Evolutionary conservation across 352 stramenopile genomes (phyloP).

Genomic region (Globisporangium nagaii): DNA sequence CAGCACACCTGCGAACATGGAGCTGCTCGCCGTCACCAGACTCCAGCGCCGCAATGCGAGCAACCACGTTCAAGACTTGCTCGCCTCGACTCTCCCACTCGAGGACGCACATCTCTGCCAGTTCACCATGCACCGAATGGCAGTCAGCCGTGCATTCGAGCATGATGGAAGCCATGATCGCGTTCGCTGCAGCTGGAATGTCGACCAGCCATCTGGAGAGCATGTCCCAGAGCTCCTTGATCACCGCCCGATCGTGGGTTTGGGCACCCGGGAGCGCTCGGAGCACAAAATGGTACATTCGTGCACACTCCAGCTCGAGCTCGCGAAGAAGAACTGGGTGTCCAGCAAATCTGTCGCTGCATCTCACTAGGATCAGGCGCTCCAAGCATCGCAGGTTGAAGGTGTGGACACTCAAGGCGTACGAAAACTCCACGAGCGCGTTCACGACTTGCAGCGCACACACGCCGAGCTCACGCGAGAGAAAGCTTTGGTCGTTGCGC

Average conservation of each 20-base stretch:
- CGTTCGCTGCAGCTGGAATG: background rate
- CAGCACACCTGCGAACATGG: background rate
- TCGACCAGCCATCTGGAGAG: background rate
- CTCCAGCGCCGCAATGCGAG: background rate
- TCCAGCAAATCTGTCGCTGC: too few species aligned
- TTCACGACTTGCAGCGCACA: constrained; percentile 1
- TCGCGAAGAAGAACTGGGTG: background rate
- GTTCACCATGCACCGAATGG: background rate
- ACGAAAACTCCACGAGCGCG: constrained; percentile 3
- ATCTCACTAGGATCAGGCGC: background rate
- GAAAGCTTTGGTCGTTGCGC: background rate
- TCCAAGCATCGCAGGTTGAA: background rate
- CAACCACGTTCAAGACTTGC: background rate
- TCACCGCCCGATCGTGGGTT: background rate
- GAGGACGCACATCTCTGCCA: background rate
- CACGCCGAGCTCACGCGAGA: background rate
- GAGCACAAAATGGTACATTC: background rate
- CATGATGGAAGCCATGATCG: background rate
- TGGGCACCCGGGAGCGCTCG: background rate
- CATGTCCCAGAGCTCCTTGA: background rate
- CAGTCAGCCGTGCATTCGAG: background rate
- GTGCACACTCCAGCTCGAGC: background rate
- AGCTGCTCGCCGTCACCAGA: background rate
- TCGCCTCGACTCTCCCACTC: background rate
- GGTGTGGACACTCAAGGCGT: background rate